These are phyloP conservation scores for Colletotrichum sp. DNA, from an alignment of 2,329 filamentous ascomycete species.

Conservation along the genomic window DNA sequence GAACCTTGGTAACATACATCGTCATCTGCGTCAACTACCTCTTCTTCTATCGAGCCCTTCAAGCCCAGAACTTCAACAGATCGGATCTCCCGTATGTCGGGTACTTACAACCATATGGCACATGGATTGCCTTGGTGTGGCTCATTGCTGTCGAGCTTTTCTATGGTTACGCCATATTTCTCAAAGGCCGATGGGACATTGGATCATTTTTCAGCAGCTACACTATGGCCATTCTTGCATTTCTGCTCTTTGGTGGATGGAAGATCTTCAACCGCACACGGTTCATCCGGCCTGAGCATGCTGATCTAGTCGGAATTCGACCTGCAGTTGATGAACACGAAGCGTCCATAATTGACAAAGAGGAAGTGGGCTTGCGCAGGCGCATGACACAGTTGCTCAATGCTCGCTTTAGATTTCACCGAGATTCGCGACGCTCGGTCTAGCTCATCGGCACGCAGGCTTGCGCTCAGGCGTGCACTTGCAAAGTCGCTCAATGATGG, in stretches of 20 bases:
- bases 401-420: not conserved
- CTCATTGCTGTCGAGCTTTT: slow-evolving; percentile 65
- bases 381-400: not conserved
- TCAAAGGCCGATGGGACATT: slow-evolving; percentile 43
- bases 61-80: slow-evolving; percentile 54
- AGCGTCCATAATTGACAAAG: slow-evolving; percentile 20
- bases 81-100: slow-evolving; percentile 68
- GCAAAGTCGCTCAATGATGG: not conserved
- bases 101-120: slow-evolving; percentile 69
- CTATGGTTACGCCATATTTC: slow-evolving; percentile 69
- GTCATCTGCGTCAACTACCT: slow-evolving; percentile 56
- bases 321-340: slow-evolving; percentile 65
- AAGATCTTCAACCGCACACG: slow-evolving; percentile 65
- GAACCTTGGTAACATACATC: not conserved
- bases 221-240: slow-evolving; percentile 66
- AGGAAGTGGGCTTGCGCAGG: not conserved
- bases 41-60: slow-evolving; percentile 64
- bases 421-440: not conserved
- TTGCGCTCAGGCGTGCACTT: not conserved
- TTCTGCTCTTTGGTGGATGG: slow-evolving; percentile 59
- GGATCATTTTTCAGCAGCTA: slow-evolving; percentile 69
- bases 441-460: not conserved
- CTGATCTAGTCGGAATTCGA: slow-evolving; percentile 64
- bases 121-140: slow-evolving; percentile 58
- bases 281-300: slow-evolving; percentile 56